Evolutionary conservation across 345 rosid species (phyloP).

Genomic region (Populus ilicifolia): DNA sequence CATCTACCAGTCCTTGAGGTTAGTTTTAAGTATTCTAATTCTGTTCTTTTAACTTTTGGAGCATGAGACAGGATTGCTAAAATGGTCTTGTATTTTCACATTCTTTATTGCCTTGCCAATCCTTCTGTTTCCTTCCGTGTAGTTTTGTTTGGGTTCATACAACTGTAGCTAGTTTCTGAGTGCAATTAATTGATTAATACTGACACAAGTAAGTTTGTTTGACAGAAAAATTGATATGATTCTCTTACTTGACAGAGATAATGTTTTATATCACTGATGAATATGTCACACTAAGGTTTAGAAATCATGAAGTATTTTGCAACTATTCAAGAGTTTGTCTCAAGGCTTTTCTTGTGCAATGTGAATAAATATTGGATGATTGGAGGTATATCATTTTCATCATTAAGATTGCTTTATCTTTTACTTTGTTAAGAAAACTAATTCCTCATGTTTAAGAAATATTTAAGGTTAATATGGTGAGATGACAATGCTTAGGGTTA

Average conservation of each 20-base stretch:
- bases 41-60: background rate
- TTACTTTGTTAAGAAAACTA: background rate
- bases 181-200: background rate
- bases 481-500: background rate
- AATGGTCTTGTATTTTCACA: background rate
- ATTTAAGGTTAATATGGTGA: background rate
- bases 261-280: background rate
- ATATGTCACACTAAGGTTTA: background rate
- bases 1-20: constrained; percentile 92
- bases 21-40: constrained; percentile 8
- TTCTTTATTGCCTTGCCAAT: background rate
- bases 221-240: background rate
- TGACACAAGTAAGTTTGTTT: background rate
- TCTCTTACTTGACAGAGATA: background rate
- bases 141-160: background rate
- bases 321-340: background rate
- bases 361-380: background rate
- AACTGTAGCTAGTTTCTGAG: background rate
- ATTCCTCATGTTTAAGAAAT: background rate
- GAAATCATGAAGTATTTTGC: background rate
- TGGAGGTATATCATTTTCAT: background rate
- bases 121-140: background rate
- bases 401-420: background rate
- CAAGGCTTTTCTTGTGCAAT: background rate
- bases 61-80: background rate